These are phyloP conservation scores for Acacia concinna DNA, from an alignment of 331 rosid genomes.

Conservation along the genomic window DNA sequence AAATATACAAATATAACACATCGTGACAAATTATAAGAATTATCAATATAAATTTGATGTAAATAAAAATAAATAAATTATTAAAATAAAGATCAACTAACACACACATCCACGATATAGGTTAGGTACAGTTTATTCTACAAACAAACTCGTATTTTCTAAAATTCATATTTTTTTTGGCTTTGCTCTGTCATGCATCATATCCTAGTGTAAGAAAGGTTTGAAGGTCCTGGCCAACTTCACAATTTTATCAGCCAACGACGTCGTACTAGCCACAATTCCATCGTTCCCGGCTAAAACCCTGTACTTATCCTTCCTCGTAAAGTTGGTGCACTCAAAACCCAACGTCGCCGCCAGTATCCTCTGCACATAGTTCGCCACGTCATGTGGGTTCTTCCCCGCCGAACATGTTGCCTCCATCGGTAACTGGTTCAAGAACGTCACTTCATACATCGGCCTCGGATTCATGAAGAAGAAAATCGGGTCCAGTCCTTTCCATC, in stretches of 20 bases:
- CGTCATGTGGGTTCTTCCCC: constrained; percentile 85
- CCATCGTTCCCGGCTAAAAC: constrained; percentile 95
- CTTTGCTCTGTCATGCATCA: no score
- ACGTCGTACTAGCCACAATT: constrained; percentile 47
- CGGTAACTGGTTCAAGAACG: constrained; percentile 86
- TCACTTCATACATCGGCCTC: constrained; percentile 84
- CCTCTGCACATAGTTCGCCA: constrained; percentile 90
- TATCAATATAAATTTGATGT: neutral
- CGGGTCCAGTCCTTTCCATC: constrained; percentile 87
- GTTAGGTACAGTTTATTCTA: neutral
- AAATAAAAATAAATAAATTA: neutral
- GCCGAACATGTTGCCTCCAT: constrained; percentile 82
- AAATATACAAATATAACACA: neutral
- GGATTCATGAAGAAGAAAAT: constrained; percentile 97
- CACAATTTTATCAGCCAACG: constrained; percentile 46
- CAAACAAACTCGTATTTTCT: neutral
- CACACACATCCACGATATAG: neutral
- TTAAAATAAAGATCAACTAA: neutral
- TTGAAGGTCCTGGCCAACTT: constrained; percentile 49
- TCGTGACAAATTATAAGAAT: neutral
- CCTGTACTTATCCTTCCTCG: constrained; percentile 82
- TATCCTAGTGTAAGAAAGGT: constrained; percentile 50
- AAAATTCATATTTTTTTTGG: no score
- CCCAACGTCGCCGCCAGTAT: constrained; percentile 80
- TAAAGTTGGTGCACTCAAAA: constrained; percentile 88